These are phyloP conservation scores for Plantago major DNA, from an alignment of 257 asterid species.

Conservation along the genomic window DNA sequence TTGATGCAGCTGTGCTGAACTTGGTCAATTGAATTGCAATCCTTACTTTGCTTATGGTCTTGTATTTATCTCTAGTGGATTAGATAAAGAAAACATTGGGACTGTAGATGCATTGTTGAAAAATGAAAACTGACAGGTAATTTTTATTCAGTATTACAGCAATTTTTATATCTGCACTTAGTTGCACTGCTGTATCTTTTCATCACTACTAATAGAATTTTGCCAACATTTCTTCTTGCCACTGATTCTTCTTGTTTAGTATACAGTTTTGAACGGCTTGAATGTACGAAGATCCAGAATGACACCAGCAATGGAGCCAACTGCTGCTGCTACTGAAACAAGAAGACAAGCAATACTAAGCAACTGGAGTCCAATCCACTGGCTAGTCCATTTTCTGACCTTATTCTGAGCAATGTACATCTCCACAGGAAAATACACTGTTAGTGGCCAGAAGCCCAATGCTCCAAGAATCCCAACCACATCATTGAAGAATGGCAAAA, in stretches of 20 bases:
- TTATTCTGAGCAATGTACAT: slow-evolving; percentile 41
- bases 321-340: slow-evolving; percentile 34
- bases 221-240: no score
- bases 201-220: no score
- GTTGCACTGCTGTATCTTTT: no score
- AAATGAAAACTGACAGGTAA: no score
- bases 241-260: slow-evolving; percentile 2
- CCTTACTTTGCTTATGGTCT: no score
- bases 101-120: no score
- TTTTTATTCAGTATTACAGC: no score
- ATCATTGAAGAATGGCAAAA: slow-evolving; percentile 42
- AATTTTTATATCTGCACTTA: no score
- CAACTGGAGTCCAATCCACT: slow-evolving; percentile 37
- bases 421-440: slow-evolving; percentile 41
- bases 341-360: slow-evolving; percentile 35
- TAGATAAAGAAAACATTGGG: no score
- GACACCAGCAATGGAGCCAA: slow-evolving; percentile 39
- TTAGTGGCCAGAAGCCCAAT: slow-evolving; percentile 46
- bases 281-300: slow-evolving; percentile 33
- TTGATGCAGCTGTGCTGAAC: no score
- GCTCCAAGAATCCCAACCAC: slow-evolving; percentile 44
- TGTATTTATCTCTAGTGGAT: no score
- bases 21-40: no score
- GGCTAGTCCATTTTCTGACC: slow-evolving; percentile 26
- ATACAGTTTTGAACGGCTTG: slow-evolving; percentile 43